Evolutionary conservation across 495 filamentous ascomycete genomes (phyloP).

Genomic region (Penicillium pulvis): DNA sequence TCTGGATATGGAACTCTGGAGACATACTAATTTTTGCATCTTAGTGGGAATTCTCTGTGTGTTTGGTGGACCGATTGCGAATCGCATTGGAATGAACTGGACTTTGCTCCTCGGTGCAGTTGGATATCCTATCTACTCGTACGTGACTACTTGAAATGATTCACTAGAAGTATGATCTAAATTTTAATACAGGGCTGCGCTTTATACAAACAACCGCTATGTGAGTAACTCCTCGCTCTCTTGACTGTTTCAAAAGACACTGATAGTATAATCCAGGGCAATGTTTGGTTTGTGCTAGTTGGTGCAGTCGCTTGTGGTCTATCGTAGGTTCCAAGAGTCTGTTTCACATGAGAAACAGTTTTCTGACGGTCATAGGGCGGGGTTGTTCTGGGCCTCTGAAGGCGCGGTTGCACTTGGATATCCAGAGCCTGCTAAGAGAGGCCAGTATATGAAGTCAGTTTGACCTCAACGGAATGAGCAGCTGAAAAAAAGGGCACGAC

Average conservation of each 20-base stretch:
- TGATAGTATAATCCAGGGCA: conserved; percentile 37
- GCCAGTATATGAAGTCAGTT: conserved; percentile 50
- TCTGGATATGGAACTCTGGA: neutral
- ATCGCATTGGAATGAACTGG: conserved; percentile 61
- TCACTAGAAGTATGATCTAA: conserved; percentile 34
- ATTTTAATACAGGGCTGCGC: conserved; percentile 42
- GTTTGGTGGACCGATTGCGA: conserved; percentile 54
- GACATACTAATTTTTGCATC: conserved; percentile 8
- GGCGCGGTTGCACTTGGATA: conserved; percentile 65
- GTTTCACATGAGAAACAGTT: neutral
- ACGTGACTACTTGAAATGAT: neutral
- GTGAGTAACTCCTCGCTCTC: conserved; percentile 13
- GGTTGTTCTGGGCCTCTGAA: conserved; percentile 67
- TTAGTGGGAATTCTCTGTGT: conserved; percentile 61
- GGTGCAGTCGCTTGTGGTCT: conserved; percentile 65
- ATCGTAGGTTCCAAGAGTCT: conserved; percentile 34
- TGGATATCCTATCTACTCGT: conserved; percentile 43
- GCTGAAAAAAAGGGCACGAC: neutral
- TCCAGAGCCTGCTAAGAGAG: conserved; percentile 60
- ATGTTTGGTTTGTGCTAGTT: conserved; percentile 64
- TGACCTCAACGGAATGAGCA: too few species aligned
- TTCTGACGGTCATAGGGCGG: conserved; percentile 37
- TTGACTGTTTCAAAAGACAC: neutral
- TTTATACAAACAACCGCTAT: conserved; percentile 68
- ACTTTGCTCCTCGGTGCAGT: conserved; percentile 60